phyloP scores from a whole-genome alignment of 2,329 filamentous ascomycete genomes.

The Coniochaeta pulveracea region DNA sequence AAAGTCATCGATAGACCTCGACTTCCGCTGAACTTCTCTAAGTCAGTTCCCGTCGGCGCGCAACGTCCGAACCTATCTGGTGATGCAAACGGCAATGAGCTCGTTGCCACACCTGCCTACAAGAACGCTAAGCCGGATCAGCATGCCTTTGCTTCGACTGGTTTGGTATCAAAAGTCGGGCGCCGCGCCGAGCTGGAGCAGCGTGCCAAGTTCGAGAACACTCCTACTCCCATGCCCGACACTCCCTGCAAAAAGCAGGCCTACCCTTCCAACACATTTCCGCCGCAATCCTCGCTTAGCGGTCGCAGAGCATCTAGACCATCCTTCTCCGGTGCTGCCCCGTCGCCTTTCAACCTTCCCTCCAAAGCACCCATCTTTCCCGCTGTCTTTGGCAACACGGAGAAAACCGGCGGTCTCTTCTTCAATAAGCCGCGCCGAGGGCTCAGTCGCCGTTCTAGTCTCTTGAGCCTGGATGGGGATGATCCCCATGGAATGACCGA shows the following conservation, averaged over 20 bases:
- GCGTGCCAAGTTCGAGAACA: constrained; percentile 38
- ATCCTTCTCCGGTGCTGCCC: constrained; percentile 61
- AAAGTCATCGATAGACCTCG: constrained; percentile 40
- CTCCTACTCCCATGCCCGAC: constrained; percentile 63
- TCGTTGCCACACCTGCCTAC: constrained; percentile 68
- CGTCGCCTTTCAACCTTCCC: constrained; percentile 66
- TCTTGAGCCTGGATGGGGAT: constrained; percentile 72
- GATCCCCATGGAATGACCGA: constrained; percentile 34
- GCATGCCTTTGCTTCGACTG: constrained; percentile 86
- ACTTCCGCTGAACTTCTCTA: constrained; percentile 49
- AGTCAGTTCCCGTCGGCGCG: constrained; percentile 61
- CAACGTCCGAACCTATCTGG: constrained; percentile 34
- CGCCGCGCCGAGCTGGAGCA: constrained; percentile 52
- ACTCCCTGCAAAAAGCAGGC: constrained; percentile 88
- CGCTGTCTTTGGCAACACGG: constrained; percentile 37
- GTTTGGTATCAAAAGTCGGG: constrained; percentile 89
- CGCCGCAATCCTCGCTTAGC: constrained; percentile 44
- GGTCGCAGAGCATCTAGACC: constrained; percentile 52
- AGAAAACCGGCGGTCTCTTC: constrained; percentile 57
- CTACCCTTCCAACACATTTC: constrained; percentile 57
- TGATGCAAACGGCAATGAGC: constrained; percentile 14
- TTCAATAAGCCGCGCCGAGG: constrained; percentile 35
- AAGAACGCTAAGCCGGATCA: constrained; percentile 67
- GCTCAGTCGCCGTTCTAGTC: constrained; percentile 49
- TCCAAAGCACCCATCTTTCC: constrained; percentile 22